Percentiles rank a stretch among this genome's conserved stretches.
Conservation (phyloP, 208 protist genomes). For the Acanthamoeba lenticulata region DNA sequence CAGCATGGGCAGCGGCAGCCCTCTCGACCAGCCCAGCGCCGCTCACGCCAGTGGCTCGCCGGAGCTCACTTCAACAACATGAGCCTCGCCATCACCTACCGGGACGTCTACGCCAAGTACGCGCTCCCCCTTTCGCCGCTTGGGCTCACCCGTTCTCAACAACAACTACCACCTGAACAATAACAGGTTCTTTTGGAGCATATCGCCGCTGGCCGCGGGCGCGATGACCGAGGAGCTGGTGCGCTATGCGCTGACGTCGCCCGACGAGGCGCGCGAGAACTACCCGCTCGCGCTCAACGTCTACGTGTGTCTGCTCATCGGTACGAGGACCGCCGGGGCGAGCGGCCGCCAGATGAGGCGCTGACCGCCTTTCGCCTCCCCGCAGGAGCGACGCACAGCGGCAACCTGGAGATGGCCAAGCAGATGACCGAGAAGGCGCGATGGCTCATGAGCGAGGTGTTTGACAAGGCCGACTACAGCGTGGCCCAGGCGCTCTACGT, state of each 20-base stretch:
- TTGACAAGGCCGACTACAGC: not conserved
- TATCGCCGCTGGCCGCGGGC: not conserved
- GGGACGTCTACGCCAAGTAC: not conserved
- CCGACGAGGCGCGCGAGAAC: not conserved
- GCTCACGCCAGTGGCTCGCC: not conserved
- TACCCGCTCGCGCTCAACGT: not conserved
- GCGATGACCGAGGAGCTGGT: constrained; percentile 9
- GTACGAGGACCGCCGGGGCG: not conserved
- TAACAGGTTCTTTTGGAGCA: not conserved
- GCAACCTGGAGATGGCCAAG: not conserved
- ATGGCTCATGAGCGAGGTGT: not conserved
- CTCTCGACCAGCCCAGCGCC: not conserved
- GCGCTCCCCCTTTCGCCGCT: not conserved
- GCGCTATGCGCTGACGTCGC: not conserved
- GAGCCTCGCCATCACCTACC: not conserved
- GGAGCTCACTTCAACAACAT: not conserved
- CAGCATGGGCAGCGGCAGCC: not conserved
- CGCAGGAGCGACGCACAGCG: not conserved
- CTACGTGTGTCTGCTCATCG: not conserved
- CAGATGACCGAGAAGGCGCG: constrained; percentile 4
- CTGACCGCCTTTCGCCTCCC: no score
- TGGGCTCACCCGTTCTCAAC: not conserved
- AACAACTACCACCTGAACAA: not conserved
- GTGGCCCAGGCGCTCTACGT: constrained; percentile 25
- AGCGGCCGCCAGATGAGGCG: not conserved